These are phyloP conservation scores for Fomitopsis pulvina DNA, from an alignment of 768 basidiomycete genomes.

Conservation along the genomic window DNA sequence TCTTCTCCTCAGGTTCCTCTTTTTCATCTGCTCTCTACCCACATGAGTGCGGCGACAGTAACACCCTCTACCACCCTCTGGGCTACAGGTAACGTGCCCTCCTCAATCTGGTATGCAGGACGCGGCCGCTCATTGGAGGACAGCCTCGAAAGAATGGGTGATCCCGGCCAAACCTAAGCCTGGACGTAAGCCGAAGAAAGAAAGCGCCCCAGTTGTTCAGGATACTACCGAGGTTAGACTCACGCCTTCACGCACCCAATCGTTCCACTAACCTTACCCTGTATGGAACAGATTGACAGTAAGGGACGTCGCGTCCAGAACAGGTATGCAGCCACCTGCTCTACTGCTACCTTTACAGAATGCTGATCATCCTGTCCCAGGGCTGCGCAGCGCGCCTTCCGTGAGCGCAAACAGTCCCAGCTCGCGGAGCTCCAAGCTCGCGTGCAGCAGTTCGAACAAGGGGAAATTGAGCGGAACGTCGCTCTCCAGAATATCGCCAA, in stretches of 20 bases:
- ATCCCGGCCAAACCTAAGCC: conserved; percentile 84
- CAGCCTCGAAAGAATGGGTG: conserved; percentile 88
- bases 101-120: background rate
- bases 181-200: conserved; percentile 83
- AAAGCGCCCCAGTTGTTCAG: conserved; percentile 30
- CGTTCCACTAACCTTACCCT: conserved; percentile 1
- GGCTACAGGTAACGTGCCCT: conserved; percentile 55
- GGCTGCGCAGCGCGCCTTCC: conserved; percentile 84
- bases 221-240: conserved; percentile 44
- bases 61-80: conserved; percentile 57
- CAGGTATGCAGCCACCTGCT: conserved; percentile 35
- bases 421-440: conserved; percentile 84
- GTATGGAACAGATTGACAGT: conserved; percentile 30
- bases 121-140: conserved; percentile 7
- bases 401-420: conserved; percentile 85
- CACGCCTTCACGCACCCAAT: conserved; percentile 5
- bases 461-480: conserved; percentile 84
- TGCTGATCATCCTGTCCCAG: conserved; percentile 30
- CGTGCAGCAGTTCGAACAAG: conserved; percentile 79
- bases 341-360: background rate
- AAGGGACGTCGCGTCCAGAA: conserved; percentile 75
- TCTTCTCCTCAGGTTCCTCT: background rate
- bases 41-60: conserved; percentile 24
- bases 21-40: background rate
- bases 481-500: conserved; percentile 80